A percentile compares a stretch with the other conserved stretches of the same genome.
Conservation (phyloP, 768 basidiomycete species). For the Rhodotorula sphaerocarpa region DNA sequence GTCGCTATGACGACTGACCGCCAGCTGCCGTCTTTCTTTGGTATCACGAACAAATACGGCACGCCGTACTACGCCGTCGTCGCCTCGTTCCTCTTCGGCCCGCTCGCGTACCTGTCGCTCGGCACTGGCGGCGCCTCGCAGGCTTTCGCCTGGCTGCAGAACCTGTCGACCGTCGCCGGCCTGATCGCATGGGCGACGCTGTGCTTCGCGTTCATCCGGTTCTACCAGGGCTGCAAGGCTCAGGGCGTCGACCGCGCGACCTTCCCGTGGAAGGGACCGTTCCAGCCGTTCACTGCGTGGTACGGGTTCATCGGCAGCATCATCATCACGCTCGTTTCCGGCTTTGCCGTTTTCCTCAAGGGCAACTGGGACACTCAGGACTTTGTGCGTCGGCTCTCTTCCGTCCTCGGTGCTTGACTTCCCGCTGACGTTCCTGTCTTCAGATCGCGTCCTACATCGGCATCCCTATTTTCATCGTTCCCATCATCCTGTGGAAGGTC, state of each 20-base stretch:
- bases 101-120: constrained; percentile 37
- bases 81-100: constrained; percentile 39
- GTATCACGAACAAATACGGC: constrained; percentile 50
- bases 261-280: constrained; percentile 44
- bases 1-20: constrained; percentile 45
- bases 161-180: constrained; percentile 24
- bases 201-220: constrained; percentile 28
- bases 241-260: constrained; percentile 42
- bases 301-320: constrained; percentile 42
- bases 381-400: constrained; percentile 30
- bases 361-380: constrained; percentile 42
- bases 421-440: background rate
- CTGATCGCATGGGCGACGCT: constrained; percentile 27
- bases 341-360: constrained; percentile 44
- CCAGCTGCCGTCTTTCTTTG: constrained; percentile 49
- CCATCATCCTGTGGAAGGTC: constrained; percentile 44
- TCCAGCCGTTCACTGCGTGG: constrained; percentile 44
- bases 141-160: constrained; percentile 49
- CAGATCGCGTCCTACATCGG: constrained; percentile 43
- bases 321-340: constrained; percentile 37
- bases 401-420: too few relatives aligned
- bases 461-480: constrained; percentile 43
- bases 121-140: constrained; percentile 50
- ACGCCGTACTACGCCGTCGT: constrained; percentile 49
- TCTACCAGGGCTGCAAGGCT: constrained; percentile 41